Conservation (phyloP, 129 eudicot species). For the Oenanthe sinensis region DNA sequence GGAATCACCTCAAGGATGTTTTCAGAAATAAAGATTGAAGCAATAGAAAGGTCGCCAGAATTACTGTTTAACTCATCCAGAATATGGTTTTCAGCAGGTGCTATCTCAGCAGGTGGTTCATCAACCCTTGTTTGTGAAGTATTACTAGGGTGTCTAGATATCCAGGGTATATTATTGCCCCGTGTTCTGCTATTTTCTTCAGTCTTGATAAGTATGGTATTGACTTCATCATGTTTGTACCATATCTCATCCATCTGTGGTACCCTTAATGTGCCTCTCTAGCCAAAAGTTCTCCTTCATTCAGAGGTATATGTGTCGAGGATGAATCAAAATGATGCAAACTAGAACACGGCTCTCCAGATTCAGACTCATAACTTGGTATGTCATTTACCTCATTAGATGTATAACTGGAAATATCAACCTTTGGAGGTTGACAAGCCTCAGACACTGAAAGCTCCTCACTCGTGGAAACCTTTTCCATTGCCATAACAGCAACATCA, state of each 20-base stretch:
- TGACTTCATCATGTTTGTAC: constrained; percentile 15
- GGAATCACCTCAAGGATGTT: constrained; percentile 13
- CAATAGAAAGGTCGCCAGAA: constrained; percentile 17
- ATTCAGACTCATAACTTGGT: constrained; percentile 15
- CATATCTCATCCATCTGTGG: constrained; percentile 23
- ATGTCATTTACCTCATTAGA: constrained; percentile 18
- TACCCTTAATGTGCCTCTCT: constrained; percentile 23
- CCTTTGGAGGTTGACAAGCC: constrained; percentile 20
- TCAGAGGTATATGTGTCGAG: constrained; percentile 17
- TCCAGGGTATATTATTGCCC: constrained; percentile 21
- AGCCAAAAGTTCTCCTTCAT: constrained; percentile 21
- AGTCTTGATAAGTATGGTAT: background rate
- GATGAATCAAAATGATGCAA: constrained; percentile 13
- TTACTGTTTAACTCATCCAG: constrained; percentile 23
- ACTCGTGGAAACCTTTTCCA: constrained; percentile 16
- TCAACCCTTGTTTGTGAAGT: constrained; percentile 25
- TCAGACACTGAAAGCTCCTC: constrained; percentile 23
- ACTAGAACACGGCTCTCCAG: constrained; percentile 15
- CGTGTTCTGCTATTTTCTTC: constrained; percentile 19
- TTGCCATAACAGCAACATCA: constrained; percentile 23
- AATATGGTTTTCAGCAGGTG: constrained; percentile 21
- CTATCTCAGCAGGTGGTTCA: constrained; percentile 10
- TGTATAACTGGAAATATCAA: constrained; percentile 14
- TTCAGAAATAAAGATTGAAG: constrained; percentile 14
- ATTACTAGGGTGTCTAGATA: constrained; percentile 13